Evolutionary conservation across 345 rosid species (phyloP), one percentile per base, ranked within the genome.

Genomic region (Cardamine resedifolia): DNA sequence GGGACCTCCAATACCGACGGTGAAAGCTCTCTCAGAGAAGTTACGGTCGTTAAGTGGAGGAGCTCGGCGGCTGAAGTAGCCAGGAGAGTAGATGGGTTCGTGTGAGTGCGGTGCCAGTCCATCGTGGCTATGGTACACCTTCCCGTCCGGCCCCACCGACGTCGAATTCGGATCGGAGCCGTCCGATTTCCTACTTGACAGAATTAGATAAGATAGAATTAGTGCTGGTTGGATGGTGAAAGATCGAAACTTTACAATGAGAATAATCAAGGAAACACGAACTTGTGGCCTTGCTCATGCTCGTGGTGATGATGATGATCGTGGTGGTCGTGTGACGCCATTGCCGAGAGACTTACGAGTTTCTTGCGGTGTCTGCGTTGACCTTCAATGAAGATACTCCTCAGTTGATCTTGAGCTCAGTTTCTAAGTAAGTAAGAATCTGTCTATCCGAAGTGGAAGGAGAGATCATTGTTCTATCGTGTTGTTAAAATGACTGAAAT

Each of bases 51-150:
- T 48, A 64, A 91, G 81, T 4, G 96, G 97, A 6, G 80, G 97
- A 78, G 99, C 99, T 79, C 97, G 81, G 77, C 89, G 84, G 71
- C 85, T 86, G 78, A 91, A 91, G 86, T 63, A 95, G 36, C 99
- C 97, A 62, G 99, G 97, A 16, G 97, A 89, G 86, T 91, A 95
- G 14, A 94, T 94, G 52, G 99, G 97, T 82, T 91, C 99, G 55
- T 94, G 99, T 9, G 99, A 91, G 74, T 91, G 97, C 5, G 96
- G 93, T n/a, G 97, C 98, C 12, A 91, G 85, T 49, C 98, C 98
- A 76, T 94, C 98, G 74, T 95, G 99, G 85, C 96, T 91, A 73
- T 91, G 99, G 76, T 83, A 90, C 58, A 87, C 85, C 78, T 49
- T 91, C 45, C 97, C 97, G 59, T 91, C 97, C 7, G 81, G 56